A percentile compares a stretch with the other conserved stretches of the same genome.
phyloP scores from a whole-genome alignment of 2,329 filamentous ascomycete genomes.

The Exophiala viscosa region DNA sequence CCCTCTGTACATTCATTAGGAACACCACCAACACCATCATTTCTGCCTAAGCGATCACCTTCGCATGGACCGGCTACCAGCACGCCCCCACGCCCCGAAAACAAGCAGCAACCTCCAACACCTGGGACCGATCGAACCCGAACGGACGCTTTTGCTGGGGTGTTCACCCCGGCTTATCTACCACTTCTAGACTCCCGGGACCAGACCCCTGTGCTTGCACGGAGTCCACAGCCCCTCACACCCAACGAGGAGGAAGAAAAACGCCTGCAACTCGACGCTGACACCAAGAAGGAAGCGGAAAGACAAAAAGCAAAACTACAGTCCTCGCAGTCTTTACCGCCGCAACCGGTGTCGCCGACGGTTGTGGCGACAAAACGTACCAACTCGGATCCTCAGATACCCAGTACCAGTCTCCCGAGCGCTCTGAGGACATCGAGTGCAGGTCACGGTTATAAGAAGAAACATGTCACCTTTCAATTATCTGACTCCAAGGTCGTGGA shows the following conservation, averaged over 20 bases:
- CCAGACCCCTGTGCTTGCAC: not conserved
- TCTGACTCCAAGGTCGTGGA: slow-evolving; percentile 28
- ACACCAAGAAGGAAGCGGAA: slow-evolving; percentile 13
- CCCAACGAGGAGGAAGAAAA: slow-evolving; percentile 13
- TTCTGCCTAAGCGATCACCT: slow-evolving; percentile 7
- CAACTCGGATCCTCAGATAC: slow-evolving; percentile 14
- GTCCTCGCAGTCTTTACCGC: slow-evolving; percentile 17
- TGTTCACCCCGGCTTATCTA: slow-evolving; percentile 25
- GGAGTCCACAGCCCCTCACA: slow-evolving; percentile 9
- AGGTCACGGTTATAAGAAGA: slow-evolving; percentile 15
- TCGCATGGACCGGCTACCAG: not conserved
- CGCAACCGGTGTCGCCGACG: slow-evolving; percentile 14
- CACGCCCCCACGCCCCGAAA: slow-evolving; percentile 7
- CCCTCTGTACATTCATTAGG: slow-evolving; percentile 14
- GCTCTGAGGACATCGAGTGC: slow-evolving; percentile 23
- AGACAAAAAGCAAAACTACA: slow-evolving; percentile 3
- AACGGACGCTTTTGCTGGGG: slow-evolving; percentile 22
- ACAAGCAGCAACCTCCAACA: slow-evolving; percentile 9
- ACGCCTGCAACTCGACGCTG: slow-evolving; percentile 11
- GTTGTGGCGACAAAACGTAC: slow-evolving; percentile 14
- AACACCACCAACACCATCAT: slow-evolving; percentile 18
- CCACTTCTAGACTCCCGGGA: slow-evolving; percentile 25
- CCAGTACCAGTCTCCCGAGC: slow-evolving; percentile 24
- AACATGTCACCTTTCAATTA: slow-evolving; percentile 29
- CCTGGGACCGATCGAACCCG: slow-evolving; percentile 13